A percentile compares a stretch with the other conserved stretches of the same genome.
Evolutionary conservation across 2,329 filamentous ascomycete species (phyloP).

Genomic region (Thielaviopsis populi): DNA sequence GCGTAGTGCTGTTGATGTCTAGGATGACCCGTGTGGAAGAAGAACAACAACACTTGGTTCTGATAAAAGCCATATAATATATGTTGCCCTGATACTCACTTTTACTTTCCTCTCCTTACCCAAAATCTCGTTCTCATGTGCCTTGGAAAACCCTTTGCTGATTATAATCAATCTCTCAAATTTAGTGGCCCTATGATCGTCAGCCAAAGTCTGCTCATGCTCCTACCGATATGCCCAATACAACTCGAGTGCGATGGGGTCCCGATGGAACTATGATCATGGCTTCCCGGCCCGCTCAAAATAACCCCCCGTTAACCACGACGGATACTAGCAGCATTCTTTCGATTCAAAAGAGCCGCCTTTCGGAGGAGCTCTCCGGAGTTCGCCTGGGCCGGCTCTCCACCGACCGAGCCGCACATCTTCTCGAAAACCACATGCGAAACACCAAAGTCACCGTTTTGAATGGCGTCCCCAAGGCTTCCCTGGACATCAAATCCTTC

Average conservation of each 20-base stretch:
- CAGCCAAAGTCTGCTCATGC: constrained; percentile 48
- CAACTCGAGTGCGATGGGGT: constrained; percentile 62
- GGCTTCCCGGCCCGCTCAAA: constrained; percentile 21
- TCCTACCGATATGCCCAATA: constrained; percentile 8
- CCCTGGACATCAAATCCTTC: constrained; percentile 27
- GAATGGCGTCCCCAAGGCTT: constrained; percentile 46
- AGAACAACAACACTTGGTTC: neutral
- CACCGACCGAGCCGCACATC: constrained; percentile 40
- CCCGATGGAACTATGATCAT: constrained; percentile 59
- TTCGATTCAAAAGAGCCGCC: constrained; percentile 37
- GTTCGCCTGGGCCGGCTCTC: constrained; percentile 50
- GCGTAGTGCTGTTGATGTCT: constrained; percentile 40
- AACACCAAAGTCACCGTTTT: constrained; percentile 38
- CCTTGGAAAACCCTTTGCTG: neutral
- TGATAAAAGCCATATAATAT: constrained; percentile 6
- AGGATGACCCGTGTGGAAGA: neutral
- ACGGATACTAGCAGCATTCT: constrained; percentile 21
- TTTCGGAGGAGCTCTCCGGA: constrained; percentile 49
- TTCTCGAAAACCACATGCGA: constrained; percentile 39
- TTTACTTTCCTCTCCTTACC: neutral
- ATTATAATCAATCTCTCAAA: constrained; percentile 25
- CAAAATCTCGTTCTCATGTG: neutral
- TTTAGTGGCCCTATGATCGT: constrained; percentile 78
- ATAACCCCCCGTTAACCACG: neutral
- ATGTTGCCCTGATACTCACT: neutral